Evolutionary conservation across 106 monocot genomes (phyloP).

Genomic region (Dactylorhiza incarnata): DNA sequence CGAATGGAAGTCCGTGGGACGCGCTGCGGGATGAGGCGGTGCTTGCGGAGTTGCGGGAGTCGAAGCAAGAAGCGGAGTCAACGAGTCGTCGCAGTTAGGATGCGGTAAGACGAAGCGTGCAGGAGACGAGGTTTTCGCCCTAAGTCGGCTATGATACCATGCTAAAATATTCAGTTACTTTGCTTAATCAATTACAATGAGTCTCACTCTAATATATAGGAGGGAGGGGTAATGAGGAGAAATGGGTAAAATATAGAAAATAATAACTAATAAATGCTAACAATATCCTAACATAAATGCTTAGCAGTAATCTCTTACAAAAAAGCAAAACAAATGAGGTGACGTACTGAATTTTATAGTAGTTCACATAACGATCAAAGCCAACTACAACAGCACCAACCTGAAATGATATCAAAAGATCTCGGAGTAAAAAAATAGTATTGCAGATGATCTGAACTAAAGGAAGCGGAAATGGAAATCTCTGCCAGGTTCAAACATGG

Average conservation of each 20-base stretch:
- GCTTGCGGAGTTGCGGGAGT: no score
- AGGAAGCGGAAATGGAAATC: slow-evolving; percentile 1
- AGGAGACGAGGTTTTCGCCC: no score
- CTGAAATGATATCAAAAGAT: slow-evolving; percentile 30
- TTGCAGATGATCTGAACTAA: neutral
- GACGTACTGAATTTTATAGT: slow-evolving; percentile 96
- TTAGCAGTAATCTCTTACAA: neutral
- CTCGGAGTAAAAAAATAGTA: neutral
- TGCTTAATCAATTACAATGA: neutral
- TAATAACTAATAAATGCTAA: no score
- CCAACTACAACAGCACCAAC: slow-evolving; percentile 98
- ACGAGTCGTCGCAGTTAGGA: no score
- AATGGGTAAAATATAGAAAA: no score
- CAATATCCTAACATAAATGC: neutral
- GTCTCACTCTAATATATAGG: neutral
- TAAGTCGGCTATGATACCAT: neutral
- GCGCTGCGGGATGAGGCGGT: no score
- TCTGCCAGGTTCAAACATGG: neutral
- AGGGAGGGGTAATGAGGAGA: neutral
- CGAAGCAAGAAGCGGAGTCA: no score
- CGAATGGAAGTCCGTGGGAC: no score
- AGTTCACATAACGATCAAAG: slow-evolving; percentile 95
- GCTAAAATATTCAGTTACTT: neutral
- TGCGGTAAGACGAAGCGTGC: no score
- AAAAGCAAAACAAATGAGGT: neutral